These are phyloP conservation scores for Solanum sejunctum DNA, from an alignment of 257 asterid genomes.

Conservation along the genomic window DNA sequence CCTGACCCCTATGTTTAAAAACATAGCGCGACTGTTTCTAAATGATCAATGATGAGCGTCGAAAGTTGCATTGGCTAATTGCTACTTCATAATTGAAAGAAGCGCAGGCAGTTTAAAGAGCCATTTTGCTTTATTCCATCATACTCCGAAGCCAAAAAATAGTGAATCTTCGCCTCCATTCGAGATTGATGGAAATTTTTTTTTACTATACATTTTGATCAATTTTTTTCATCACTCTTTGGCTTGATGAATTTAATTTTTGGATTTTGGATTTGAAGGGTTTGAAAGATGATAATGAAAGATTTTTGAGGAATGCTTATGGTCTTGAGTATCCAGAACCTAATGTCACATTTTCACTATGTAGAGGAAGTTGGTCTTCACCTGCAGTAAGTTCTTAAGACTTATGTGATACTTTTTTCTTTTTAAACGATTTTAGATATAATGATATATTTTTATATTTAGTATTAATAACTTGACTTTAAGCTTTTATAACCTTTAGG, in stretches of 20 bases:
- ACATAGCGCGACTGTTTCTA: no score
- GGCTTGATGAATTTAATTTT: neutral
- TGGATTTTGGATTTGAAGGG: conserved; percentile 24
- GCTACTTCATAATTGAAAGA: no score
- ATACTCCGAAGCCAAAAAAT: no score
- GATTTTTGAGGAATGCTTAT: conserved; percentile 57
- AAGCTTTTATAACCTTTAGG: neutral
- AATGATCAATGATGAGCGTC: no score
- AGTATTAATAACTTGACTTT: neutral
- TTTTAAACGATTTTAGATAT: rapidly evolving
- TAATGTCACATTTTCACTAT: conserved; percentile 72
- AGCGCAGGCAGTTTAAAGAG: no score
- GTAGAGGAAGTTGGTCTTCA: conserved; percentile 94
- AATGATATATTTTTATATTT: neutral
- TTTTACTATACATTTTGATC: neutral
- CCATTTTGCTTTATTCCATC: no score
- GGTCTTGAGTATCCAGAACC: conserved; percentile 96
- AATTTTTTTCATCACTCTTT: neutral
- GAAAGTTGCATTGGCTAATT: no score
- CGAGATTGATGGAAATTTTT: no score
- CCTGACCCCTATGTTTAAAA: no score
- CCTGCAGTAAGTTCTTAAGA: conserved; percentile 63
- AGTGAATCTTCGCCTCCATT: no score
- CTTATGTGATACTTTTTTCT: neutral
- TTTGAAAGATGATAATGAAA: conserved; percentile 49